phyloP scores from a whole-genome alignment of 2,329 filamentous ascomycete genomes.

The Ramularia endophylla region DNA sequence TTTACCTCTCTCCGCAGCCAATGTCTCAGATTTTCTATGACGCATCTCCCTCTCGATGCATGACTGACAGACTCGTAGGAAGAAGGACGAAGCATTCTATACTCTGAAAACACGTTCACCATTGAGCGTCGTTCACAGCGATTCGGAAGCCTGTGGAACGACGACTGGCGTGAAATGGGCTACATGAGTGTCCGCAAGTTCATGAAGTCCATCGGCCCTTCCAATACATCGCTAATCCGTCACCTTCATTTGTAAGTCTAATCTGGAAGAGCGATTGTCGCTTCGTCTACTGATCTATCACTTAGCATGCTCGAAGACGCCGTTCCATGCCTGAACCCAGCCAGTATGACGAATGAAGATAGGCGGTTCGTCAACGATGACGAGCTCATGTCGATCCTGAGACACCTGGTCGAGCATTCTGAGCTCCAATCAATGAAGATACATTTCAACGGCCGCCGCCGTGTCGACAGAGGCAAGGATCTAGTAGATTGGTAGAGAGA shows the following conservation, averaged over 20 bases:
- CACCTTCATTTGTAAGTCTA: constrained; percentile 39
- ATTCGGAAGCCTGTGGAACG: constrained; percentile 35
- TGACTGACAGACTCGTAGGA: constrained; percentile 14
- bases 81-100: constrained; percentile 45
- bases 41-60: no score
- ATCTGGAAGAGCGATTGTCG: no score
- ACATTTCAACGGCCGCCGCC: constrained; percentile 38
- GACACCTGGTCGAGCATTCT: constrained; percentile 36
- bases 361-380: constrained; percentile 46
- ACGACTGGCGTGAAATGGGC: constrained; percentile 32
- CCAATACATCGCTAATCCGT: constrained; percentile 43
- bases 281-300: no score
- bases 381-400: constrained; percentile 40
- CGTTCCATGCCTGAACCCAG: constrained; percentile 35
- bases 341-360: constrained; percentile 34
- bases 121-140: constrained; percentile 36
- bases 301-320: constrained; percentile 44
- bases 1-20: no score
- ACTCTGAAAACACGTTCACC: constrained; percentile 45
- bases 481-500: no score
- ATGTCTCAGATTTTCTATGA: no score
- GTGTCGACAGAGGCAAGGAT: constrained; percentile 21
- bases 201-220: constrained; percentile 43
- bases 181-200: constrained; percentile 35
- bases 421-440: constrained; percentile 40